Base-by-base conservation (phyloP, 2,329 filamentous ascomycete species). In the Macrophomina tecta region DNA sequence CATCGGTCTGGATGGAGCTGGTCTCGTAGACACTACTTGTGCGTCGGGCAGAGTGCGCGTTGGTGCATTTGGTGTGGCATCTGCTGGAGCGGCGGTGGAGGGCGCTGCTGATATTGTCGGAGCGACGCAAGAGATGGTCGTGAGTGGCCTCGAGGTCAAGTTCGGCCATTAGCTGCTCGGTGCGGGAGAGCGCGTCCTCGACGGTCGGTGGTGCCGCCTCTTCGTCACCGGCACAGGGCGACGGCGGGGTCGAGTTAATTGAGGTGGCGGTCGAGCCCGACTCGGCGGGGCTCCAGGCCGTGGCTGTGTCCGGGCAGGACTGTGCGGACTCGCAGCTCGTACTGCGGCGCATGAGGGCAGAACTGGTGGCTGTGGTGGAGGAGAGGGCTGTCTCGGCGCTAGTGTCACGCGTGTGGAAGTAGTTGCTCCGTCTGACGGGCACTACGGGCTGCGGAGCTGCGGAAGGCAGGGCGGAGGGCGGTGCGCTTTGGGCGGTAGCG, bases 111-210 rank as follows among this genome's bases (percentile, higher is more conserved):
- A 18, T 16, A 16, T 23, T 36, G 18, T 40, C 40, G 12, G 42
- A n/a, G 42, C 38, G 38, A 30, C 63, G 49, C 16, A 56, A 28
- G 28, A 46, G 14, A 32, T 46, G 42, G 16, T 65, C 32, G 23
- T 40, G 30, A 9, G 63, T 58, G 34, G 63, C 18, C 8, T 65
- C 63, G 32, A 65, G 52, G 6, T 56, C 53, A 42, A 65, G 52
- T 42, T 65, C 63, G 42, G 63, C 63, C 63, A 65, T 65, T 32
- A 65, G 42, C 52, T 65, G 52, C 53, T 65, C 63, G 12, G 63
- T 65, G 18, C 51, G 51, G 32, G 64, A 34, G 11, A 66, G 55
- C 6, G 64, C 64, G 38, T 60, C 53, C 4, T 56, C 34, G 12
- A 23, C 23, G 23, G 23, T 23, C 23, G 23, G 23, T 23, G 3